A percentile compares a stretch with the other conserved stretches of the same genome.
Evolutionary conservation across 139 green algal genomes (phyloP).

Genomic region (Spirogloea muscicola): DNA sequence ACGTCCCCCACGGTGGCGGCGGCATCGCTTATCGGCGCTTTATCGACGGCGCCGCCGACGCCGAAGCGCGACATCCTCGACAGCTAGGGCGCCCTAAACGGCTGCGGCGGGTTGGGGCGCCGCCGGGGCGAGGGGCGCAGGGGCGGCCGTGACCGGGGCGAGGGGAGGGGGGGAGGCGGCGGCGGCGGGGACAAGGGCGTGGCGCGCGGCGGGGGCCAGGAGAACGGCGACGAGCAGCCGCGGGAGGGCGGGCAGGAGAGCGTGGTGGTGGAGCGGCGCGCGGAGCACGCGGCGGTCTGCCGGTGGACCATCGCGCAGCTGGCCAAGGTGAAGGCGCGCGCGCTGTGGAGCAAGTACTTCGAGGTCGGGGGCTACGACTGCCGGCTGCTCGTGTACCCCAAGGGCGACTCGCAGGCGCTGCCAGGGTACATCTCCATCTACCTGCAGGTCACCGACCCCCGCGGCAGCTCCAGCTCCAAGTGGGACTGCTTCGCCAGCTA

Average conservation of each 20-base stretch:
- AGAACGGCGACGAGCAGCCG: conserved; percentile 38
- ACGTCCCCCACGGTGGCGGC: too few relatives aligned
- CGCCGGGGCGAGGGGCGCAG: too few relatives aligned
- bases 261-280: conserved; percentile 44
- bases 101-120: too few relatives aligned
- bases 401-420: conserved; percentile 59
- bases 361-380: conserved; percentile 66
- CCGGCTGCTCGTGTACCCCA: conserved; percentile 59
- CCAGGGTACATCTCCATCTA: conserved; percentile 62
- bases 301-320: conserved; percentile 53
- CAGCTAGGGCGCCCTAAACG: too few relatives aligned
- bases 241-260: conserved; percentile 45
- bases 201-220: conserved; percentile 15
- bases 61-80: too few relatives aligned
- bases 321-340: conserved; percentile 55
- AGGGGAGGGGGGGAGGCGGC: too few relatives aligned
- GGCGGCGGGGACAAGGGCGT: too few relatives aligned
- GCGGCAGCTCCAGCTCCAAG: conserved; percentile 33
- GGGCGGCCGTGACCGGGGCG: too few relatives aligned
- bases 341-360: conserved; percentile 62
- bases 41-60: too few relatives aligned
- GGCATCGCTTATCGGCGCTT: too few relatives aligned
- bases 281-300: conserved; percentile 47
- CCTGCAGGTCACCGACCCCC: conserved; percentile 51
- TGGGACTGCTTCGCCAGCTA: conserved; percentile 67